A percentile compares a stretch with the other conserved stretches of the same genome.
Evolutionary conservation across 2,329 filamentous ascomycete genomes (phyloP).

Genomic region (Zymoseptoria tritici): DNA sequence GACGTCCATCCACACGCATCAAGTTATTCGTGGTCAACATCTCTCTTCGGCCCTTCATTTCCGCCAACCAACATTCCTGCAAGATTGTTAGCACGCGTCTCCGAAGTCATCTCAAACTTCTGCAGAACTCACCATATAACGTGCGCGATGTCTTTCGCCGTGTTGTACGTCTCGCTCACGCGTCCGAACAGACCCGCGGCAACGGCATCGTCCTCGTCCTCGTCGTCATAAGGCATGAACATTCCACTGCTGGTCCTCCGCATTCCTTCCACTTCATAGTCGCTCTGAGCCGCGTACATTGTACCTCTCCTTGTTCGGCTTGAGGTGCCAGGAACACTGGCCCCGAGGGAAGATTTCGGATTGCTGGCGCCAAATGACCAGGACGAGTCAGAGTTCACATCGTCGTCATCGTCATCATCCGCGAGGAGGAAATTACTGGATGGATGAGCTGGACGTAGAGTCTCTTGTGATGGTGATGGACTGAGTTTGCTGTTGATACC

Average conservation of each 20-base stretch:
- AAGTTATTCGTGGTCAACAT: neutral
- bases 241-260: constrained; percentile 77
- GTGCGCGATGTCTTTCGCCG: constrained; percentile 56
- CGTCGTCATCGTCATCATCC: constrained; percentile 14
- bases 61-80: constrained; percentile 53
- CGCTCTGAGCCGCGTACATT: constrained; percentile 15
- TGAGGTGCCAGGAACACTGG: constrained; percentile 9
- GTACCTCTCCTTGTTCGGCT: constrained; percentile 22
- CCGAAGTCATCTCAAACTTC: neutral
- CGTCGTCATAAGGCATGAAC: constrained; percentile 75
- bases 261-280: constrained; percentile 54
- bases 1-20: neutral
- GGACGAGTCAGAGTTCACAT: constrained; percentile 20
- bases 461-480: constrained; percentile 76
- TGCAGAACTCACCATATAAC: constrained; percentile 46
- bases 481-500: constrained; percentile 41
- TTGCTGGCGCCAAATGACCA: constrained; percentile 31
- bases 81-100: constrained; percentile 3
- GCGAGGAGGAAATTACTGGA: constrained; percentile 53
- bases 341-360: constrained; percentile 26
- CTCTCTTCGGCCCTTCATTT: constrained; percentile 32
- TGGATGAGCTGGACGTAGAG: constrained; percentile 62
- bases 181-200: constrained; percentile 62
- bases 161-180: constrained; percentile 70
- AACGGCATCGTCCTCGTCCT: constrained; percentile 54